Percentiles rank a stretch among this genome's conserved stretches.
Conservation (phyloP, 2,329 filamentous ascomycete species). For the Fusarium dimerum region DNA sequence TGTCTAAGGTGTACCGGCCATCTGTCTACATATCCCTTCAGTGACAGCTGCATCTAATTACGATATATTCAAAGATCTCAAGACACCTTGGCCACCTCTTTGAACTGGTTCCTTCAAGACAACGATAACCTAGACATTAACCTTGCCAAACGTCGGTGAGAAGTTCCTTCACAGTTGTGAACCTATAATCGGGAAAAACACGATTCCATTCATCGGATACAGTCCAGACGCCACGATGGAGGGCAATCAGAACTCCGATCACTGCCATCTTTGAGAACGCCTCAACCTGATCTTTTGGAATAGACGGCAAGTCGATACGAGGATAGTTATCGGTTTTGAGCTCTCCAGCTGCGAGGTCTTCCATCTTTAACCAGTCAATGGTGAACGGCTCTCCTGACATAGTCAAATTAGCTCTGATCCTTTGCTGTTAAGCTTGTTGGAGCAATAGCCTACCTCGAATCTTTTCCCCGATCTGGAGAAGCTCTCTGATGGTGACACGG, state of each 20-base stretch:
- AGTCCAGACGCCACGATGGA: constrained; percentile 36
- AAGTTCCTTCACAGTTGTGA: constrained; percentile 43
- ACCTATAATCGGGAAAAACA: constrained; percentile 45
- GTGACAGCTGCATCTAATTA: no score
- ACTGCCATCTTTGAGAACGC: constrained; percentile 28
- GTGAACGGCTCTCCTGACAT: constrained; percentile 11
- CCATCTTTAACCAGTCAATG: constrained; percentile 14
- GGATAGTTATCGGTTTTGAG: constrained; percentile 27
- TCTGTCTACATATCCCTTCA: no score
- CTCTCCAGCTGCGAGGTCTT: constrained; percentile 17
- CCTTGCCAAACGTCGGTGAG: constrained; percentile 30
- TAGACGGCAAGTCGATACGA: constrained; percentile 8
- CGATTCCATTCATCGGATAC: constrained; percentile 47
- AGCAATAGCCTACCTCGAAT: constrained; percentile 38
- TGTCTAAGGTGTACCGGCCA: no score
- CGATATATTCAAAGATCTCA: no score
- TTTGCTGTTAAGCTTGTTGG: constrained; percentile 10
- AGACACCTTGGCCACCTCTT: no score
- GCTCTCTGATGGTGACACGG: constrained; percentile 33
- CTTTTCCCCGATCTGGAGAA: constrained; percentile 40
- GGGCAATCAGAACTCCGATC: constrained; percentile 37
- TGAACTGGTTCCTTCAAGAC: no score
- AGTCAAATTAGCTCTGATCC: background rate
- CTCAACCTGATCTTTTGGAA: constrained; percentile 24
- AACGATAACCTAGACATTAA: background rate